Base-by-base conservation (phyloP, 73 alveolate species). In the Tetrahymena thermophila region DNA sequence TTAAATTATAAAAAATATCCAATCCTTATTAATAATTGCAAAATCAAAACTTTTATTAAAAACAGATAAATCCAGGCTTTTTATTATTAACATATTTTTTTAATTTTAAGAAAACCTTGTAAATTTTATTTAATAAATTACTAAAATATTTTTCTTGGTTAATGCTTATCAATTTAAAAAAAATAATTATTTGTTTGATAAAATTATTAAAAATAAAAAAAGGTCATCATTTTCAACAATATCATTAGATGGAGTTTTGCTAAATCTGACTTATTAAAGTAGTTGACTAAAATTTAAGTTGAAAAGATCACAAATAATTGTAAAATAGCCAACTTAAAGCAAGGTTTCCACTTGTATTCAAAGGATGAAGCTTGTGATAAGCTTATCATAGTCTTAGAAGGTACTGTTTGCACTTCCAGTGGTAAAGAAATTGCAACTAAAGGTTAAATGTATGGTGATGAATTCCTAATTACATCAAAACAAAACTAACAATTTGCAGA, bases 241-340 rank as follows among this genome's bases (percentile, higher is more conserved):
- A 40, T 83, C 31, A 44, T 58, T 35, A 93, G 96, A 71, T 94
- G 96, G 96, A 96, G 96, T 50, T 96, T 96, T 58, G 97, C 94
- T 25, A 71, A 94, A 17, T 94, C 94, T 56, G 96, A 94, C 38
- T 40, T 83, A 6, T 43, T 96, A 28, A 94, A 93, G 57, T 31
- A 93, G 94, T 94, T 96, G 25, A 96, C 97, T 31, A 96, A 96
- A 85, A 34, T 94, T 16, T 85, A 96, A 96, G 94, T 96, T 23
- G 97, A 96, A 58, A 96, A 94, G 31, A 93, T 96, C 55, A 94
- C 94, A 28, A 93, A 93, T 85, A 42, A 21, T 38, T 85, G 93
- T 93, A 94, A 93, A 56, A 50, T 85, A 28, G 34, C 44, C 17
- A 37, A 93, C 94, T 84, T 57, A 34, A 96, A 96, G 56, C 34